Evolutionary conservation across 2,329 filamentous ascomycete genomes (phyloP), one percentile per base, ranked within the genome.

Genomic region (Coniella lustricola): DNA sequence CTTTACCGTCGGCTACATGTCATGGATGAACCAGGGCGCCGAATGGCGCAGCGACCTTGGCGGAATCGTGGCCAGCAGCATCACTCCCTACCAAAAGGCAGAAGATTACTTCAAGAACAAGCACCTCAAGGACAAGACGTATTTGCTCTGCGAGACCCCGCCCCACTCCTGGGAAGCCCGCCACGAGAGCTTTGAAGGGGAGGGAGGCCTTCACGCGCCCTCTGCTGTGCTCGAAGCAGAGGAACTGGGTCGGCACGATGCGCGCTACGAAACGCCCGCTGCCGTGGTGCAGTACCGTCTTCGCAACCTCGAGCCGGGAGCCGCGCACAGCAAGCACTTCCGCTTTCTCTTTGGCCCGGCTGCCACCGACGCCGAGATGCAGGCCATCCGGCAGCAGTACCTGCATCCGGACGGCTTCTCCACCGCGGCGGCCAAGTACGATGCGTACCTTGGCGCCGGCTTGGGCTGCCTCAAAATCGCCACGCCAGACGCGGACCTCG

Each of bases 1-100:
- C 55, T 80, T 79, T 60, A 71, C 74, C 32, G 68, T 79, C 46
- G 76, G 76, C n/a, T 77, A 76, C 62, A 78, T 77, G 74, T 79
- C 76, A 13, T 79, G 76, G 76, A 80, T 79, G 76, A 79, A 77
- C 58, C 76, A 78, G 58, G 74, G 73, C 29, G 75, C 71, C 32
- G 71, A 75, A 53, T 79, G 73, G 65, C 67, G 70, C 18, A 48
- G 62, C 5, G 70, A 75, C 9, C 64, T 77, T 17, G 64, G 65
- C 18, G 76, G 72, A 20, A 65, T 80, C 12, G 67, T 80, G 10
- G 74, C 66, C 20, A 76, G 65, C 60, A 71, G 71, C 56, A 70
- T 77, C 51, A 77, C 75, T 1, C 76, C 76, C 0, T 79, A 80
- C 56, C 76, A 79, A 50, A 78, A 77, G 56, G 70, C 74, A 0